Evolutionary conservation across 2,329 filamentous ascomycete species (phyloP).

Genomic region (Elsinoe arachidis): DNA sequence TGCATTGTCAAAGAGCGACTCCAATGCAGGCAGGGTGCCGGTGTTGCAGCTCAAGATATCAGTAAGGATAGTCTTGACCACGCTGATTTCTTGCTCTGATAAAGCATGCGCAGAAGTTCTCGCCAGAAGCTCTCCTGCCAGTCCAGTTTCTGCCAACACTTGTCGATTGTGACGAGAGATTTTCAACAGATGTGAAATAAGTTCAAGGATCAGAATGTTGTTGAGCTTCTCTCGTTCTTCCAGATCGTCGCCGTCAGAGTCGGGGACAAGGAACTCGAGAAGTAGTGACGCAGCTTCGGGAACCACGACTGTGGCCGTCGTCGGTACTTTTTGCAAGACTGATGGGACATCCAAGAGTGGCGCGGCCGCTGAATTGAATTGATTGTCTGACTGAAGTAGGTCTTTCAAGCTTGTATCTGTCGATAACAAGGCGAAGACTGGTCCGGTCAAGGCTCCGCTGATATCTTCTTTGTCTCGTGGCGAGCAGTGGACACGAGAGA

Average conservation of each 20-base stretch:
- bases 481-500: neutral
- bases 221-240: neutral
- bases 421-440: neutral
- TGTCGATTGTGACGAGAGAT: neutral
- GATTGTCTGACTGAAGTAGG: neutral
- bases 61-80: neutral
- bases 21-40: constrained; percentile 46
- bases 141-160: neutral
- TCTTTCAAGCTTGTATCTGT: neutral
- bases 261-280: neutral
- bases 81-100: neutral
- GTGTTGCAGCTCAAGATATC: neutral
- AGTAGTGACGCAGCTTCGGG: neutral
- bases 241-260: neutral
- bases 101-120: no score
- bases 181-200: neutral
- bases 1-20: constrained; percentile 54
- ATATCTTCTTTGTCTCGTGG: neutral
- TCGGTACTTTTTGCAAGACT: neutral
- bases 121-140: neutral
- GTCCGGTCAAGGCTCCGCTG: neutral
- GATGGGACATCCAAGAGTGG: no score
- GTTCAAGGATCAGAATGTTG: neutral
- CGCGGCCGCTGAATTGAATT: no score
- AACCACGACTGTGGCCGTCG: neutral